Evolutionary conservation across 1,284 basidiomycete species (phyloP), one percentile per base, ranked within the genome.

Genomic region (Trichosporon asahii): DNA sequence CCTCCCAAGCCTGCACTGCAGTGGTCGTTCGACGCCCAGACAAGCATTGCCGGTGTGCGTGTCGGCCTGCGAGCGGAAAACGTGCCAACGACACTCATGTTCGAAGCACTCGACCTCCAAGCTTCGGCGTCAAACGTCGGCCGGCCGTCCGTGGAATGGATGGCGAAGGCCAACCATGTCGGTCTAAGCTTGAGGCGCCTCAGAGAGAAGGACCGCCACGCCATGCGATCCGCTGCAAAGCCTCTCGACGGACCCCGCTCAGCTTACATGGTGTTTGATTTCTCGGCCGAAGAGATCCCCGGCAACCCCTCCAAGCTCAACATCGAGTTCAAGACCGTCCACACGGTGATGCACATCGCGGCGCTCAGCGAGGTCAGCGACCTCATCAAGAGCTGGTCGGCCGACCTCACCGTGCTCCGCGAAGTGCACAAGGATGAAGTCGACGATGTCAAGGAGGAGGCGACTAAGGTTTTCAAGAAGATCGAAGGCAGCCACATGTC

Each of bases 291-390:
- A 40, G 83, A 85, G 69, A 71, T 70, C 8, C 81, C 83, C 0
- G 73, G 73, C 12, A 73, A 74, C 14, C 70, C 77, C 9, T 72
- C 81, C 25, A 70, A 75, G 53, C 73, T 86, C 18, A 85, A 88
- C 55, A 72, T 94, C 33, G 81, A 83, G 1, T 82, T 95, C 27
- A 88, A 88, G 6, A 91, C 91, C 79, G 89, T 93, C 6, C 93
- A 96, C 78, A 93, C 94, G 0, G 91, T 95, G 63, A 90, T 95
- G 90, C 93, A 95, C 80, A 90, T 94, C 18, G 92, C 91, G 71
- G 94, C 94, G 0, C 89, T 96, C 66, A 90, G 90, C 37, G 92
- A 95, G 78, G 84, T 96, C 12, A 91, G 90, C 15, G 94, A 96
- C 79, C 91, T 95, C 69, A 83, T 95, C 64, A 91, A 94, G 77